Evolutionary conservation across 176 grass and related monocot species (phyloP).

Genomic region (Dendrocalamus sinicus): DNA sequence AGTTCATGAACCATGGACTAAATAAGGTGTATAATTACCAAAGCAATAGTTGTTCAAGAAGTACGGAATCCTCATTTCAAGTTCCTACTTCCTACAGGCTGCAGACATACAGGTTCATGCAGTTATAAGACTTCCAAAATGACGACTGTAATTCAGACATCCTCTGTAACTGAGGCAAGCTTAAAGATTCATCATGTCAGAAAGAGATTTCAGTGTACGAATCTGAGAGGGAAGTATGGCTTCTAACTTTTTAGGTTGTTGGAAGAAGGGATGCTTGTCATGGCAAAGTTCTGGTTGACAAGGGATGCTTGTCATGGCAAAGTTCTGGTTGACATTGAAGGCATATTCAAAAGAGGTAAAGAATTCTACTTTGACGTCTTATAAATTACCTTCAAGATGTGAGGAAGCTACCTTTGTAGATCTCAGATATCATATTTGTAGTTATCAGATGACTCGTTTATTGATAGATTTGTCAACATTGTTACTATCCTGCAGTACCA

Average conservation of each 20-base stretch:
- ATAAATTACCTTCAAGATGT: constrained; percentile 33
- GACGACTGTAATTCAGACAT: not conserved
- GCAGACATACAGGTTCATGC: not conserved
- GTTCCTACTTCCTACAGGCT: not conserved
- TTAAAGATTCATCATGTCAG: not conserved
- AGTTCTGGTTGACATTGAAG: constrained; percentile 20
- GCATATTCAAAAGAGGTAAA: constrained; percentile 42
- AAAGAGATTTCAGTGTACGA: constrained; percentile 5
- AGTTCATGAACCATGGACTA: not conserved
- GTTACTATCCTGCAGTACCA: constrained; percentile 11
- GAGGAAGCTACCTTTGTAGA: constrained; percentile 33
- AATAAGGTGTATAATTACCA: constrained; percentile 17
- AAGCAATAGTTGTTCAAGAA: constrained; percentile 25
- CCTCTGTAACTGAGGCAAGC: not conserved
- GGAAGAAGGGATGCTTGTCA: constrained; percentile 27
- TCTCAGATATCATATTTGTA: not conserved
- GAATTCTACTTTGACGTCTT: not conserved
- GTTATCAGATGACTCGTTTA: not conserved
- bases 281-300: constrained; percentile 27
- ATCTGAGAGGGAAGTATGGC: not conserved
- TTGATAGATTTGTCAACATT: not conserved
- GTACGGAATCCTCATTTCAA: constrained; percentile 1
- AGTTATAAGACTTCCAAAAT: not conserved
- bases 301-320: constrained; percentile 24
- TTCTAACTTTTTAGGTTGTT: not conserved